phyloP scores from a whole-genome alignment of 805 yeast genomes.

The Lipomyces mesembrius region DNA sequence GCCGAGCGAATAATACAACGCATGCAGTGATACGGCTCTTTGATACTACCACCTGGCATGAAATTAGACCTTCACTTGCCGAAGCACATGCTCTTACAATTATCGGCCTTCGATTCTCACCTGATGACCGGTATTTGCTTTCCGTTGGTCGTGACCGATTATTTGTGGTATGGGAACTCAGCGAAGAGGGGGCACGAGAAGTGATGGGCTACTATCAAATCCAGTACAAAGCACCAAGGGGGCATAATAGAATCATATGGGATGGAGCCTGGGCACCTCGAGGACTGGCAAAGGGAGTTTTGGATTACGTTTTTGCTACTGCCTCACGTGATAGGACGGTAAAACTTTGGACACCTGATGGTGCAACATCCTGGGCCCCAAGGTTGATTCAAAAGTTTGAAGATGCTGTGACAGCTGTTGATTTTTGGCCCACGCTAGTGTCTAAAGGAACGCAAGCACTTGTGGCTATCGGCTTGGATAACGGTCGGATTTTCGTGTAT shows the following conservation, averaged over 20 bases:
- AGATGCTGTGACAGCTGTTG: conserved; percentile 37
- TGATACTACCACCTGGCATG: conserved; percentile 64
- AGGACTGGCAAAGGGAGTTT: conserved; percentile 1
- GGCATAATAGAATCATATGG: conserved; percentile 93
- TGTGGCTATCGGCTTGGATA: conserved; percentile 72
- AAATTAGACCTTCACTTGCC: conserved; percentile 56
- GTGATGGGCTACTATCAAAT: conserved; percentile 51
- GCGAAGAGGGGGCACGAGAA: conserved; percentile 35
- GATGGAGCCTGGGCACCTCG: conserved; percentile 84
- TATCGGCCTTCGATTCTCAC: conserved; percentile 78
- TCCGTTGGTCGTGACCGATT: conserved; percentile 90
- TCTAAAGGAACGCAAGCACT: conserved; percentile 45
- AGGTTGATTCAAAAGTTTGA: conserved; percentile 39
- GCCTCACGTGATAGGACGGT: conserved; percentile 71
- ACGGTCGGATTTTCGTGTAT: conserved; percentile 61
- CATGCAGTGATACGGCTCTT: conserved; percentile 88
- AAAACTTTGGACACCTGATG: conserved; percentile 64
- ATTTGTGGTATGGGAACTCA: conserved; percentile 71
- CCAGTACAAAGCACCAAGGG: conserved; percentile 58
- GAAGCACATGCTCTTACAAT: conserved; percentile 82
- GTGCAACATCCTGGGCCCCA: conserved; percentile 46
- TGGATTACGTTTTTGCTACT: conserved; percentile 51
- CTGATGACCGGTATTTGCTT: conserved; percentile 58
- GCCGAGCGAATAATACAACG: conserved; percentile 78
- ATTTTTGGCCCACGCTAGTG: conserved; percentile 17